Evolutionary conservation across 257 asterid species (phyloP).

Genomic region (Cinchona pubescens): DNA sequence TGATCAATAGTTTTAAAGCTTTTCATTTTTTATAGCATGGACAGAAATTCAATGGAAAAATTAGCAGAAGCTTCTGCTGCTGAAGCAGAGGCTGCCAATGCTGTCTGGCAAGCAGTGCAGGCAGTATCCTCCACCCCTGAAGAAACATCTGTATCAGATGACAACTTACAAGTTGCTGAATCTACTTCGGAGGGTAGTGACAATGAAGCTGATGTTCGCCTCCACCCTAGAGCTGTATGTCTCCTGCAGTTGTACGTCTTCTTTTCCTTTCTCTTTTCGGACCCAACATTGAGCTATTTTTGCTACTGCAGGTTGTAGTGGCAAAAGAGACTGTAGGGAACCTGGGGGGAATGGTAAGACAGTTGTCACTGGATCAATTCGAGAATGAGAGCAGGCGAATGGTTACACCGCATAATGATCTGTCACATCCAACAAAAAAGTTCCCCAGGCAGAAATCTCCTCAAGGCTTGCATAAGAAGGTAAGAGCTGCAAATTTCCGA

Average conservation of each 20-base stretch:
- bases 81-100: slow-evolving; percentile 94
- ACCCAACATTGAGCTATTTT: slow-evolving; percentile 19
- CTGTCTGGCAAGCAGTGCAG: slow-evolving; percentile 93
- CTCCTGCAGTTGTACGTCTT: slow-evolving; percentile 8
- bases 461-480: slow-evolving; percentile 98
- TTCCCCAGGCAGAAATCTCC: slow-evolving; percentile 84
- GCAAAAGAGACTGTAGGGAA: slow-evolving; percentile 93
- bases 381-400: slow-evolving; percentile 97
- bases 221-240: slow-evolving; percentile 93
- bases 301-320: slow-evolving; percentile 80
- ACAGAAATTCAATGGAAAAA: slow-evolving; percentile 77
- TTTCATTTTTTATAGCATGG: slow-evolving; percentile 47
- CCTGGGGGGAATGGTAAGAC: slow-evolving; percentile 98
- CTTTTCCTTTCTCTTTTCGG: slow-evolving; percentile 12
- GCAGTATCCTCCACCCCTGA: slow-evolving; percentile 66
- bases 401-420: slow-evolving; percentile 72
- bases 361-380: slow-evolving; percentile 93
- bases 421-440: slow-evolving; percentile 76
- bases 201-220: slow-evolving; percentile 80
- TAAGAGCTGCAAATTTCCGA: slow-evolving; percentile 29
- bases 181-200: slow-evolving; percentile 78
- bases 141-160: slow-evolving; percentile 70
- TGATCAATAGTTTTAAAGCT: slow-evolving; percentile 2
- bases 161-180: slow-evolving; percentile 68
- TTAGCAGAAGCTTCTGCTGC: slow-evolving; percentile 96